Base-by-base conservation (phyloP, 805 yeast genomes). In the Ogataea nonfermentans region DNA sequence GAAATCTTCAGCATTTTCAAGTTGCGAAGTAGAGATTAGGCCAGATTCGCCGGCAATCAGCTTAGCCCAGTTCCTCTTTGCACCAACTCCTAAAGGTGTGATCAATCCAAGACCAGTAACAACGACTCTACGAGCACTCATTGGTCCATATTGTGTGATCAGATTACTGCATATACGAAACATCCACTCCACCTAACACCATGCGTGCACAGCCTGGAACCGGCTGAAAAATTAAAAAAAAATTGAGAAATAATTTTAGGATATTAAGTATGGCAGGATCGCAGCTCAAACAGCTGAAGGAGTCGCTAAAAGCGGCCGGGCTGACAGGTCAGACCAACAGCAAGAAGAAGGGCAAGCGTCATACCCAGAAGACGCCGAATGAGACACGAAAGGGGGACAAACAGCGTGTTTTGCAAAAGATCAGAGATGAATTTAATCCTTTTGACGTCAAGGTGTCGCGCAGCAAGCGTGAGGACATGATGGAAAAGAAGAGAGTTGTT, bases 51-150 rank as follows among this genome's bases (percentile, higher is more conserved):
- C 70, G 1, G 63, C 62, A 1, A 84, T 52, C 5, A 84, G 59
- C 12, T 66, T 67, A 2, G 57, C 35, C 90, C 91, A 85, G 3
- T 77, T 62, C 10, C 58, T 60, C 11, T 53, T 52, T 3, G 69
- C 73, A 0, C 89, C 90, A 5, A 79, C 78, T 0, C 97, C 98
- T 3, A 93, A 64, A 0, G 99, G 99, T 0, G 93, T 78, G 1
- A 90, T 76, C 19, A 85, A 64, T 0, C 98, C 98, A 6, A 93
- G 57, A 0, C 99, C 99, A 0, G 99, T 93, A 1, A 91, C 82
- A 1, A 91, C 97, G 0, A 91, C 95, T 61, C 96, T 66, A 43
- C 68, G 61, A 9, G 47, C 31, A 12, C 42, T 24, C 54, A 50
- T 50, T 10, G 26, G 22, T 17, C 17, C 26, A 22, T 20, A 19